Conservation (phyloP, 345 rosid species). For the Citrus cavaleriei region DNA sequence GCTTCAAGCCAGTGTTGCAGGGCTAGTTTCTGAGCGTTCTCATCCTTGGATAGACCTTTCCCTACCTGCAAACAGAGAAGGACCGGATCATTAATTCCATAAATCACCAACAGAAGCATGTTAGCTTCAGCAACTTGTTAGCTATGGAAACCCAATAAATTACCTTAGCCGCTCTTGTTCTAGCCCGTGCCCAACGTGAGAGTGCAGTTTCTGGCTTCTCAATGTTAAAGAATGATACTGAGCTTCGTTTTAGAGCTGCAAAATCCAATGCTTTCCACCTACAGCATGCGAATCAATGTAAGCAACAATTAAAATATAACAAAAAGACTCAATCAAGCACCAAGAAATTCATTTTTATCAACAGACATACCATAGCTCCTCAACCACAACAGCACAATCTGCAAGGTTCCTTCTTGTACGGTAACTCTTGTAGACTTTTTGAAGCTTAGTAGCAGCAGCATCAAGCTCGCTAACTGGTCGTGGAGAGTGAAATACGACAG, state of each 20-base stretch:
- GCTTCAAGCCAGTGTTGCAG: slow-evolving; percentile 85
- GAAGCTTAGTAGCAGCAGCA: slow-evolving; percentile 53
- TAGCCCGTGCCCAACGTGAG: slow-evolving; percentile 60
- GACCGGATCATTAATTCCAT: background rate
- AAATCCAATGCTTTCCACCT: slow-evolving; percentile 75
- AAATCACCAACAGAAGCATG: background rate
- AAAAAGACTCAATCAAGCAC: background rate
- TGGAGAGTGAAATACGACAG: slow-evolving; percentile 47
- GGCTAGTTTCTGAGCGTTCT: slow-evolving; percentile 70
- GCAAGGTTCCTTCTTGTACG: slow-evolving; percentile 59
- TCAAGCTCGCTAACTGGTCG: slow-evolving; percentile 56
- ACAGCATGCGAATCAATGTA: background rate
- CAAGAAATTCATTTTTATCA: slow-evolving; percentile 8
- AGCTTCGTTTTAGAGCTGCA: slow-evolving; percentile 45
- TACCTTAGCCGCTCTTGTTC: slow-evolving; percentile 66
- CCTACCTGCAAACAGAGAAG: slow-evolving; percentile 43
- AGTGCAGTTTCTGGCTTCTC: slow-evolving; percentile 59
- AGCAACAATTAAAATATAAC: background rate
- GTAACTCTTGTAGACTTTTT: slow-evolving; percentile 48
- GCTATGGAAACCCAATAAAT: background rate
- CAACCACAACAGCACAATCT: slow-evolving; percentile 69
- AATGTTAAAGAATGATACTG: slow-evolving; percentile 51
- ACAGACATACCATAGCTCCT: slow-evolving; percentile 62
- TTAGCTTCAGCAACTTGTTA: background rate
- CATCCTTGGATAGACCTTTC: slow-evolving; percentile 65